Base-by-base conservation (phyloP, 306 rosid species). In the Corylus heterophylla region DNA sequence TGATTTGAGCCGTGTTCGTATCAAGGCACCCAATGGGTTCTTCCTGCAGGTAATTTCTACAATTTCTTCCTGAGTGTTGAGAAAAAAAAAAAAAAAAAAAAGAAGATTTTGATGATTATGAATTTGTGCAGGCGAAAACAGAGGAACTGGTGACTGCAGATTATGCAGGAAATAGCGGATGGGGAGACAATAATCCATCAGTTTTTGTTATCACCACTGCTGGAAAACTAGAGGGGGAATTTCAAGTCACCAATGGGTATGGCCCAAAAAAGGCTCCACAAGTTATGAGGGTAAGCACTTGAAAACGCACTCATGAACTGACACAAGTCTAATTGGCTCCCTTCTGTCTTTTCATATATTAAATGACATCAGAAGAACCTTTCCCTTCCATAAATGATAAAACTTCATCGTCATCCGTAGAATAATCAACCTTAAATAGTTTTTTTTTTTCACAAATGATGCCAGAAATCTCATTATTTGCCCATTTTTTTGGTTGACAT, bases 201-300 rank as follows among this genome's bases (percentile, higher is more conserved):
- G 81, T 93, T 71, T 90, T 93, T 77, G 62, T 42, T 11, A 48
- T 89, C 45, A 82, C 35, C 4, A 71, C 76, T 2, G 71, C 75
- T 68, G 78, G 74, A 63, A 44, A 45, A 12, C 0, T 89, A 83
- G 79, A 83, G 51, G 97, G 94, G 0, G 98, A 93, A 69, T 93
- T 84, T 85, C 94, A 93, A 69, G 71, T 93, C 0, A 91, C 97
- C 10, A 89, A 89, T 81, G 97, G 94, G 13, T 82, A 89, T 79
- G 97, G 97, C 0, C 90, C 90, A 35, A 22, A 2, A 3, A 82
- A 51, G 48, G 94, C 92, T 27, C 76, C 87, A 4, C 88, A 82
- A 79, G 87, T 91, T 74, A 87, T 91, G 94, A 39, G 68, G 87
- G 96, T 89, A 88, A 68, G 9, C 12, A 58, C 13, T 25, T 10